Evolutionary conservation across 805 yeast species (phyloP), one percentile per base, ranked within the genome.

Genomic region (Myxozyma kluyveri): DNA sequence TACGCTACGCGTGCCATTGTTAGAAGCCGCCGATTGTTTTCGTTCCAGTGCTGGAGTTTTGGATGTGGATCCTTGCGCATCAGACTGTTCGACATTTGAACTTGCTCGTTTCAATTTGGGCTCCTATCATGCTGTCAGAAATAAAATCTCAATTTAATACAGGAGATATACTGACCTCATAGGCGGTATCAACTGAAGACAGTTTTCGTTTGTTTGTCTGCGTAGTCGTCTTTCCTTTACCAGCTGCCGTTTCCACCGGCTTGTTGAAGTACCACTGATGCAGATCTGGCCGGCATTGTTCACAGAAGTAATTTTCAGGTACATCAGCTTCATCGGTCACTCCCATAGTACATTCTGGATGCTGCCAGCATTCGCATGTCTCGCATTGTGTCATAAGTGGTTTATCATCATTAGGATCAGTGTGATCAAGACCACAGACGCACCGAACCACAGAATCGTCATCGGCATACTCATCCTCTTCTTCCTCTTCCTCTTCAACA

Each of bases 341-440:
- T 41, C 75, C 80, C 40, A 82, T 75, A 74, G 81, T 75, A 63
- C 90, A 84, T 50, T 63, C 68, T 14, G 81, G 75, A 63, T 84
- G 90, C 66, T 84, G 90, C 88, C 88, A 84, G 3, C 81, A 75
- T 45, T 72, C 63, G 64, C 90, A 84, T 32, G 67, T 63, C 43
- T 81, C 87, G 67, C 90, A 84, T 64, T 80, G 80, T 19, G 80
- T 77, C 84, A 82, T 81, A 17, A 69, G 66, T 19, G 81, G 78
- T 23, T 69, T 72, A 23, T 72, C 72, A 41, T 64, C 70, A 14
- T 68, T 65, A 4, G 57, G 68, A 18, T 51, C 62, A 17, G 42
- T 35, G 3, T 49, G 49, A 1, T 48, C 56, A n/a, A 56, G 61
- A 2, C 70, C 71, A 54, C 71, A 68, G 7, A 63, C 57, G 43